Conservation (phyloP, 2,329 filamentous ascomycete genomes). For the Ceratocystis cubensis region DNA sequence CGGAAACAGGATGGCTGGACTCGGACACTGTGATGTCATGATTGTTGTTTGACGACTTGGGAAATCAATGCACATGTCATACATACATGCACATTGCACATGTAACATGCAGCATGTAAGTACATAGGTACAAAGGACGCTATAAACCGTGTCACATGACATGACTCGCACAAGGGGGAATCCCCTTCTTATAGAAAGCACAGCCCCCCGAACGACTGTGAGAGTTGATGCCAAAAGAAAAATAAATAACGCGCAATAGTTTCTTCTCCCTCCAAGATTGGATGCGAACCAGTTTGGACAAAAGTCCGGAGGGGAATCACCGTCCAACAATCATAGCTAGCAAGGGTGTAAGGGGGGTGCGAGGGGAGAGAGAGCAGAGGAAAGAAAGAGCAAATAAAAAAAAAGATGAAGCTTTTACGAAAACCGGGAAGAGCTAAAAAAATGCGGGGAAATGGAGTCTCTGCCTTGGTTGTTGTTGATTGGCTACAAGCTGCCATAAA, state of each 20-base stretch:
- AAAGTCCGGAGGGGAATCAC: slow-evolving; percentile 1
- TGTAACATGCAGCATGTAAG: neutral
- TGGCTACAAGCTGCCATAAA: neutral
- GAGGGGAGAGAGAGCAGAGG: neutral
- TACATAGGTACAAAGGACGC: slow-evolving; percentile 3
- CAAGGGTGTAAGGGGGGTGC: neutral
- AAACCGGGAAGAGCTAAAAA: neutral
- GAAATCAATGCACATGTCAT: slow-evolving; percentile 10
- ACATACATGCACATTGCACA: neutral
- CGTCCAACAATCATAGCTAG: neutral
- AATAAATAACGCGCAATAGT: neutral
- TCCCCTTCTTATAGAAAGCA: neutral
- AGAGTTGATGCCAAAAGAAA: neutral
- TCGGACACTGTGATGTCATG: slow-evolving; percentile 1
- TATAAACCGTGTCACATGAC: neutral
- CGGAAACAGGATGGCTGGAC: neutral
- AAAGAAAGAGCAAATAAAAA: slow-evolving; percentile 1
- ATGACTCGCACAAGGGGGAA: neutral
- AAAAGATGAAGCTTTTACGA: neutral
- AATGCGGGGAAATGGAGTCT: slow-evolving; percentile 1
- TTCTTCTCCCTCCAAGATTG: neutral
- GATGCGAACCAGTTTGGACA: neutral
- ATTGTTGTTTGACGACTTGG: neutral
- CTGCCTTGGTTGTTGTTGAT: neutral
- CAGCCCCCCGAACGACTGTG: neutral